These are phyloP conservation scores for Castanospermum australe DNA, from an alignment of 306 rosid species.

Conservation along the genomic window DNA sequence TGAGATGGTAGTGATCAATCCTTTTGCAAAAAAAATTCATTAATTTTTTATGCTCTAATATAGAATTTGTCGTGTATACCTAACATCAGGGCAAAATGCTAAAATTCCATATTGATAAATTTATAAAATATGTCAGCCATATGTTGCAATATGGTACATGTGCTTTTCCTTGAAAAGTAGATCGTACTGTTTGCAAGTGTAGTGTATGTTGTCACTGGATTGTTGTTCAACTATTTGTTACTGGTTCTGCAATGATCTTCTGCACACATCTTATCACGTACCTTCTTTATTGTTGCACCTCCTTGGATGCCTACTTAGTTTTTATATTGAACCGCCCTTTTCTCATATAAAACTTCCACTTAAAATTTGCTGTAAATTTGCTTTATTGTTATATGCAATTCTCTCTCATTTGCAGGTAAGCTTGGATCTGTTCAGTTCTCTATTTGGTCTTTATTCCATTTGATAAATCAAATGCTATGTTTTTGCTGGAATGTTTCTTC, in stretches of 20 bases:
- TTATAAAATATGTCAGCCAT: slow-evolving; percentile 1
- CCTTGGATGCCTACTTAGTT: background rate
- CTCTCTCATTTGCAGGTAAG: background rate
- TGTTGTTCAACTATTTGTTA: slow-evolving; percentile 15
- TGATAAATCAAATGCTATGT: background rate
- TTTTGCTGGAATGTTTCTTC: background rate
- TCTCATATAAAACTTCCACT: slow-evolving; percentile 9
- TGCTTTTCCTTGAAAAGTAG: slow-evolving; percentile 7
- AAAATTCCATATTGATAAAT: background rate
- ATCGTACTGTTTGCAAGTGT: background rate
- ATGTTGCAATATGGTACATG: background rate
- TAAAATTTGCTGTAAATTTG: background rate
- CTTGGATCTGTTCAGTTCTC: background rate
- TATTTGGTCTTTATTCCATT: background rate
- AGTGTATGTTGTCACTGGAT: background rate
- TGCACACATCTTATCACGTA: background rate
- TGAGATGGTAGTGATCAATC: slow-evolving; percentile 61
- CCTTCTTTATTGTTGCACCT: background rate
- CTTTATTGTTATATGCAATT: background rate
- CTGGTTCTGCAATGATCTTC: background rate
- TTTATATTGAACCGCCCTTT: background rate
- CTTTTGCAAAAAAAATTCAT: background rate
- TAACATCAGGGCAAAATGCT: background rate
- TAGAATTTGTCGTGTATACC: background rate
- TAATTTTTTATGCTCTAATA: background rate